Conservation (phyloP, 768 basidiomycete genomes). For the Trametes villosa region DNA sequence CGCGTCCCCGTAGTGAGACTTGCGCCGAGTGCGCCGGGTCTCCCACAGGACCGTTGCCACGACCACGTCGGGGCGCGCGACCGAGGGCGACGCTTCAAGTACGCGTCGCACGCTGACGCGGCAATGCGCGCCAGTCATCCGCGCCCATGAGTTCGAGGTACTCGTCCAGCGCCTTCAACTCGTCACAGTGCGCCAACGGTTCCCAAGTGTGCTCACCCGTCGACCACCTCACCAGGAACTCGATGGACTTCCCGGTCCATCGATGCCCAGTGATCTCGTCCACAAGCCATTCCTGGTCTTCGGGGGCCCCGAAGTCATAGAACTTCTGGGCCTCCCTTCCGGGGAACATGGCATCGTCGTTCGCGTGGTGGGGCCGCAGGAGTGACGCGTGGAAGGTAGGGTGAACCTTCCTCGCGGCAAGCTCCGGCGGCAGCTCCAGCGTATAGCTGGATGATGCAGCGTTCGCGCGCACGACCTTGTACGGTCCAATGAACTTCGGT, state of each 20-base stretch:
- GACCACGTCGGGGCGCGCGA: too few species aligned
- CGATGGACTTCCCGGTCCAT: background rate
- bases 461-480: too few species aligned
- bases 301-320: background rate
- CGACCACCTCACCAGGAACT: constrained; percentile 19
- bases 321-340: background rate
- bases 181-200: constrained; percentile 7
- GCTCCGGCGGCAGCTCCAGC: too few species aligned
- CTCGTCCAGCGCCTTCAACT: constrained; percentile 19
- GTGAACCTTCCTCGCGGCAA: background rate
- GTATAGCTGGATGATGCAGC: too few species aligned
- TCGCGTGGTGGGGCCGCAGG: background rate
- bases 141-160: constrained; percentile 16
- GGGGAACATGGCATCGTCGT: background rate
- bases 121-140: background rate
- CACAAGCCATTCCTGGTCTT: background rate
- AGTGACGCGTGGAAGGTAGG: background rate
- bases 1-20: too few species aligned
- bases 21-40: too few species aligned
- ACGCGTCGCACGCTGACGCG: too few species aligned
- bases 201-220: constrained; percentile 27
- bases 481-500: too few species aligned
- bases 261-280: constrained; percentile 26
- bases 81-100: too few species aligned
- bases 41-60: too few species aligned